Conservation (phyloP, 768 basidiomycete species). For the Collybia sp. region DNA sequence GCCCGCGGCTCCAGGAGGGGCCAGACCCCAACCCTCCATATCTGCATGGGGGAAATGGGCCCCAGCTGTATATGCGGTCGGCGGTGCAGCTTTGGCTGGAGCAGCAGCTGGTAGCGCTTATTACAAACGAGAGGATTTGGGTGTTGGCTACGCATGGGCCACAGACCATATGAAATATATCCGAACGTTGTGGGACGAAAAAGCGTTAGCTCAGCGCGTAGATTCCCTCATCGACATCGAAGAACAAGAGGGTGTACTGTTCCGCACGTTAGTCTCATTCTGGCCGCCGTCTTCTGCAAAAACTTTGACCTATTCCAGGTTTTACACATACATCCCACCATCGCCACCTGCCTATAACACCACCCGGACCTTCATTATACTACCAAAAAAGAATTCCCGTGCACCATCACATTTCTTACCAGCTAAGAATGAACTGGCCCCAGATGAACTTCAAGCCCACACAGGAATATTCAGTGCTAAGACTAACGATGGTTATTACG, state of each 20-base stretch:
- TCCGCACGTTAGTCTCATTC: slow-evolving; percentile 56
- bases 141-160: slow-evolving; percentile 66
- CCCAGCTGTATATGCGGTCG: slow-evolving; percentile 66
- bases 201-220: slow-evolving; percentile 53
- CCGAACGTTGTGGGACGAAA: slow-evolving; percentile 79
- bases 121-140: slow-evolving; percentile 73
- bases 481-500: slow-evolving; percentile 89
- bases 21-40: slow-evolving; percentile 28
- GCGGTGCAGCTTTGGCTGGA: slow-evolving; percentile 73
- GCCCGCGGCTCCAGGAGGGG: slow-evolving; percentile 13
- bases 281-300: background rate
- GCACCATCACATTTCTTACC: slow-evolving; percentile 54
- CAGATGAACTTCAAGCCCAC: slow-evolving; percentile 82
- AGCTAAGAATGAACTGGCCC: slow-evolving; percentile 59
- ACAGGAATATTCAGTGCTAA: slow-evolving; percentile 81
- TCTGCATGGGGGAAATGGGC: slow-evolving; percentile 60
- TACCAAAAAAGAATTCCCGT: slow-evolving; percentile 54
- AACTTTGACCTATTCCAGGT: slow-evolving; percentile 38
- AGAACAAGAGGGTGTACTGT: slow-evolving; percentile 57
- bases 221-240: slow-evolving; percentile 59
- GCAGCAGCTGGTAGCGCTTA: slow-evolving; percentile 85
- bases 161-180: slow-evolving; percentile 91
- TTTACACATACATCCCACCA: slow-evolving; percentile 76
- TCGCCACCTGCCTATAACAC: slow-evolving; percentile 49
- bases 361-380: slow-evolving; percentile 72